phyloP scores from a whole-genome alignment of 306 rosid genomes.

The Glycine tomentella region DNA sequence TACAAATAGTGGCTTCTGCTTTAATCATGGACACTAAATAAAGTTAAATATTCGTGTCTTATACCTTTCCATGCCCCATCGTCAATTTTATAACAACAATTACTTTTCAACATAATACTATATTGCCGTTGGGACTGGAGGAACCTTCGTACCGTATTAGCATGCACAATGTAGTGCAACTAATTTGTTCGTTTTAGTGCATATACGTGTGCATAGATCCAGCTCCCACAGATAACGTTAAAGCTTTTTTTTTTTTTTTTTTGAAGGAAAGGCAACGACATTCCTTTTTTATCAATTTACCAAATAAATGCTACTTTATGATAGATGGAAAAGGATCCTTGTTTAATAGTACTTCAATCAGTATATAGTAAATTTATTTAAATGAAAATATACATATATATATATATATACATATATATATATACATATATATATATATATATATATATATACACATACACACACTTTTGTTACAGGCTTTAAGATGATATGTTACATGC shows the following conservation, averaged over 20 bases:
- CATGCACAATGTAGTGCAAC: neutral
- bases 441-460: too few relatives aligned
- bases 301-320: neutral
- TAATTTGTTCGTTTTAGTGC: constrained; percentile 3
- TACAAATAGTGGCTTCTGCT: neutral
- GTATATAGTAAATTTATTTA: neutral
- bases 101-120: neutral
- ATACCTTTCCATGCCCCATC: neutral
- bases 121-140: neutral
- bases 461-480: constrained; percentile 3
- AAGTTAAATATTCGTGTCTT: neutral
- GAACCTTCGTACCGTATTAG: constrained; percentile 1
- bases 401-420: too few relatives aligned
- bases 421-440: too few relatives aligned
- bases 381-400: too few relatives aligned
- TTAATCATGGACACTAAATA: neutral
- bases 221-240: neutral
- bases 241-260: too few relatives aligned
- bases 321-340: neutral
- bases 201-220: neutral
- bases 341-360: neutral
- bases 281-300: neutral
- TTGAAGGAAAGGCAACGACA: neutral
- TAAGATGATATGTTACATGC: neutral
- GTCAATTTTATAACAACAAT: neutral